Evolutionary conservation across 2,329 filamentous ascomycete species (phyloP), one percentile per base, ranked within the genome.

Genomic region (Cryphonectria carpinicola): DNA sequence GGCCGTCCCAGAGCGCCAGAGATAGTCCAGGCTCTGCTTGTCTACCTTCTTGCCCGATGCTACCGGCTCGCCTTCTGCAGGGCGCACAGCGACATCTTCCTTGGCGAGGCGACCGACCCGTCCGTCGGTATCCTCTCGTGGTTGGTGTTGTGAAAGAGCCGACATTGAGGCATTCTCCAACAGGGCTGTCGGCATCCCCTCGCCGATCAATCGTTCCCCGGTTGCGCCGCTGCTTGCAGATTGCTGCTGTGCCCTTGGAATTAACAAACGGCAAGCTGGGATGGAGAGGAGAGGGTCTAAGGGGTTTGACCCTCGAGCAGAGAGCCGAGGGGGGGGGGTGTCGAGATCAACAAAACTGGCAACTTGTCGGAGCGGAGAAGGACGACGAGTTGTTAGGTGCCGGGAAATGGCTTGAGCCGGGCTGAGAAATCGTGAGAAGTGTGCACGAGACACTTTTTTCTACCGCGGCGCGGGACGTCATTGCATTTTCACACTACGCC

Each of bases 1-100:
- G 2, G 96, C 95, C 43, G 97, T 82, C 46, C 93, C 93, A 73
- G 92, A 96, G 76, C 93, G 89, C 81, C 94, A 86, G 60, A 96
- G 84, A 81, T 98, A 98, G 76, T 97, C 93, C 74, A 92, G 83
- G 79, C 91, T 96, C 78, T 91, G 89, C 81, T 90, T 93, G 74
- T 92, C 84, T 39, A 88, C 80, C 76, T 86, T 86, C 74, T 84
- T 84, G 73, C 80, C 78, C 39, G 83, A 80, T 70, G 84, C 81
- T 76, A 85, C 79, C 75, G 85, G 82, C 73, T 86, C 84, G 75
- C 87, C 82, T 77, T 87, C 85, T 61, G 85, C 85, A 25, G 84
- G 83, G 75, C 82, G 86, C 71, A 87, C 77, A 52, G 83, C 77
- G 37, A 84, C 78, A 60, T 82, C 76, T 73, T 78, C 81, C 69